A percentile compares a stretch with the other conserved stretches of the same genome.
These are phyloP conservation scores for Trichoderma sp. DNA, from an alignment of 2,329 filamentous ascomycete genomes.

Conservation along the genomic window DNA sequence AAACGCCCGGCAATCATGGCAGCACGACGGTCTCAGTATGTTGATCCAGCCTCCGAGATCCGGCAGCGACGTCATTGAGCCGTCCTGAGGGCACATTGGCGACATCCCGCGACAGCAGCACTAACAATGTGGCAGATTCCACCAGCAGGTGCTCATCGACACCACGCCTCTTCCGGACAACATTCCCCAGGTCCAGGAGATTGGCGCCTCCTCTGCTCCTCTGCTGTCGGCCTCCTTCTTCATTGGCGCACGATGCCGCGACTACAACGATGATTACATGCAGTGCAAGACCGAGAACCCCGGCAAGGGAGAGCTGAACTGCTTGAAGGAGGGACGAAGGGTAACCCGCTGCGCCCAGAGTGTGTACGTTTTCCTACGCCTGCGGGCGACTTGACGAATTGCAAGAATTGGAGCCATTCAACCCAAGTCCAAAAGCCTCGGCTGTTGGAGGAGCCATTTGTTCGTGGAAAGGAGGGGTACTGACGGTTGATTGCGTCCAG, in stretches of 20 bases:
- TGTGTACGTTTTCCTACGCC: conserved; percentile 64
- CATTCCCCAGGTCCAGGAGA: conserved; percentile 89
- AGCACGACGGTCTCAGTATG: conserved; percentile 43
- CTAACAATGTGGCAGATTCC: conserved; percentile 65
- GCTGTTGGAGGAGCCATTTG: background rate
- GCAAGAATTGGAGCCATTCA: too few species aligned
- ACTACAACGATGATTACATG: conserved; percentile 99
- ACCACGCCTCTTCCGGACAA: conserved; percentile 89
- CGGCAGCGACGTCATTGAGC: background rate
- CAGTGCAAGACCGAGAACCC: conserved; percentile 96
- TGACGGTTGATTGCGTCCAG: conserved; percentile 43
- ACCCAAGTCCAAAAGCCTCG: background rate
- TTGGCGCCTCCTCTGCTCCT: conserved; percentile 89
- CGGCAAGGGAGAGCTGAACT: conserved; percentile 87
- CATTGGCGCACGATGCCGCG: conserved; percentile 89
- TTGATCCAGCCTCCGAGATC: conserved; percentile 19
- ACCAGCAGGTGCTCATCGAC: conserved; percentile 89
- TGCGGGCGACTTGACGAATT: background rate
- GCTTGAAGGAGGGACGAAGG: conserved; percentile 92
- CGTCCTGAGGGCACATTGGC: background rate
- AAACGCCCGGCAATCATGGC: conserved; percentile 38
- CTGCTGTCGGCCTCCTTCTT: conserved; percentile 92
- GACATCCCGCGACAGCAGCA: background rate
- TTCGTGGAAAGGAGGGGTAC: background rate
- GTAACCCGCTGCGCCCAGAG: conserved; percentile 95